Evolutionary conservation across 768 basidiomycete genomes (phyloP).

Genomic region (Lanmaoa pseudosensibilis): DNA sequence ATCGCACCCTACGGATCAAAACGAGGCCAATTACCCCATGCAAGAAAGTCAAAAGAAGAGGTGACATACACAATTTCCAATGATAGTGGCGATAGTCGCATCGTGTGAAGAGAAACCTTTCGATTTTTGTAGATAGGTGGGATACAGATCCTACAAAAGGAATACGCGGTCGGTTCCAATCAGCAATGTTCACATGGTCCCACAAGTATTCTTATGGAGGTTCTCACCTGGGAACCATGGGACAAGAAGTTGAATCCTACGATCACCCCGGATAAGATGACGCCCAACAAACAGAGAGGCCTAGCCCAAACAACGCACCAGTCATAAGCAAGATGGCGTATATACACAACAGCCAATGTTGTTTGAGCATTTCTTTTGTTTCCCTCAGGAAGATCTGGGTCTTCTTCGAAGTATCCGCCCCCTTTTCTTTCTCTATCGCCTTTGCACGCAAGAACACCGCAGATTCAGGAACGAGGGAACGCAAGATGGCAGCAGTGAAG

Average conservation of each 20-base stretch:
- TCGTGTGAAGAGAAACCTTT: slow-evolving; percentile 59
- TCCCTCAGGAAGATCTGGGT: slow-evolving; percentile 73
- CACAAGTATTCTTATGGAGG: not conserved
- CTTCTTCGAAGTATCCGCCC: slow-evolving; percentile 45
- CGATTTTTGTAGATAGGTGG: slow-evolving; percentile 64
- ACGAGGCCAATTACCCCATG: not conserved
- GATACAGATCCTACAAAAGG: slow-evolving; percentile 63
- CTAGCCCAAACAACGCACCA: slow-evolving; percentile 26
- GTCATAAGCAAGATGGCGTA: slow-evolving; percentile 86
- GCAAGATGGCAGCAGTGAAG: slow-evolving; percentile 63
- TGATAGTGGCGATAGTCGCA: slow-evolving; percentile 78
- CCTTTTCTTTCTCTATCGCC: slow-evolving; percentile 45
- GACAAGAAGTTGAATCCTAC: slow-evolving; percentile 75
- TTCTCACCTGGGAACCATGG: slow-evolving; percentile 62
- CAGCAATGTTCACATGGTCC: not conserved
- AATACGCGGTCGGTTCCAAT: not conserved
- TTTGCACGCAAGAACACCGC: slow-evolving; percentile 68
- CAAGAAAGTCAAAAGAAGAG: not conserved
- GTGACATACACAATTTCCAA: slow-evolving; percentile 62
- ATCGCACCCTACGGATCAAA: slow-evolving; percentile 41
- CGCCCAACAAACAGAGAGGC: not conserved
- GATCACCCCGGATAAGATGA: not conserved
- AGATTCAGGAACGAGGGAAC: slow-evolving; percentile 76
- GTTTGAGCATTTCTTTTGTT: slow-evolving; percentile 72
- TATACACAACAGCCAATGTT: slow-evolving; percentile 79